These are phyloP conservation scores for Suhomyces kilbournensis DNA, from an alignment of 805 yeast species.

Conservation along the genomic window DNA sequence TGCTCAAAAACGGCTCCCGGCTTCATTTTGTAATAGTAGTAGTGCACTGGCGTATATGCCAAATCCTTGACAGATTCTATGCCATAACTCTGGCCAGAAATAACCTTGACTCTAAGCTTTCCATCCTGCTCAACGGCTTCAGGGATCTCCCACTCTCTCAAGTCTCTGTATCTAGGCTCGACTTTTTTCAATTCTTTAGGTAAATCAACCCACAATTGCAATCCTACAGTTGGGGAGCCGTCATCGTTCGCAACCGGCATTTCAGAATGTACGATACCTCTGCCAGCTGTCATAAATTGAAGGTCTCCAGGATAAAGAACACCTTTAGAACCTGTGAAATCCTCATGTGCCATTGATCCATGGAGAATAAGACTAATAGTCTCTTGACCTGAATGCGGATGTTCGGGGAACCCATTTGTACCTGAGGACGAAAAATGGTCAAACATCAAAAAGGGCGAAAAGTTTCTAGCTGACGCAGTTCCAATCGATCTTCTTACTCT, in stretches of 20 bases:
- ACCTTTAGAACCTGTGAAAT: conserved; percentile 81
- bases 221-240: conserved; percentile 54
- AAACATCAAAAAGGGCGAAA: conserved; percentile 79
- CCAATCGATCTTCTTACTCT: conserved; percentile 80
- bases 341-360: conserved; percentile 77
- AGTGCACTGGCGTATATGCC: conserved; percentile 79
- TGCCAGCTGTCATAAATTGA: conserved; percentile 93
- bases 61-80: conserved; percentile 67
- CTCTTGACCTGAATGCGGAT: conserved; percentile 81
- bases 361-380: conserved; percentile 67
- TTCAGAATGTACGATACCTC: conserved; percentile 82
- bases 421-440: conserved; percentile 71
- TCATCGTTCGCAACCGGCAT: conserved; percentile 62
- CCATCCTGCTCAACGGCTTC: conserved; percentile 60
- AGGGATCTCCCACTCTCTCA: conserved; percentile 69
- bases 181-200: conserved; percentile 61
- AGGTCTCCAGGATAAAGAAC: conserved; percentile 76
- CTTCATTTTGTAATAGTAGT: conserved; percentile 61
- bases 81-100: conserved; percentile 75
- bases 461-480: conserved; percentile 60
- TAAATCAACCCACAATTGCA: conserved; percentile 87
- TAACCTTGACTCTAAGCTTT: conserved; percentile 63
- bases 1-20: conserved; percentile 68
- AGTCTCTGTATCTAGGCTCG: conserved; percentile 76
- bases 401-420: conserved; percentile 78